These are phyloP conservation scores for Allomyces arbusculus DNA, from an alignment of 192 early-diverging fungal species.

Conservation along the genomic window DNA sequence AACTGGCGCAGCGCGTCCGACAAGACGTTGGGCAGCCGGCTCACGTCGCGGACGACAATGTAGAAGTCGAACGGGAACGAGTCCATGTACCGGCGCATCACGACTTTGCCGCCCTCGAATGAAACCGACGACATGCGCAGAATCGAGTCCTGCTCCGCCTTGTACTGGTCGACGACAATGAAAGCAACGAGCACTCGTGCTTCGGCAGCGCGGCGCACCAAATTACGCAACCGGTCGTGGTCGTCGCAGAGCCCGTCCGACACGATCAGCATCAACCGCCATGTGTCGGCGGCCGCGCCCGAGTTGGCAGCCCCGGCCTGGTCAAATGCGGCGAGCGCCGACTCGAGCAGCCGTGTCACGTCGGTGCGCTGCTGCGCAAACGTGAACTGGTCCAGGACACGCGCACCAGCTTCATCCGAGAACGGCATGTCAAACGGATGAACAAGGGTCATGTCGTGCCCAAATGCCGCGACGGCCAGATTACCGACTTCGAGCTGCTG, in stretches of 20 bases:
- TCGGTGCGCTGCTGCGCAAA: conserved; percentile 80
- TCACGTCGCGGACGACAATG: conserved; percentile 73
- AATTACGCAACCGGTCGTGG: conserved; percentile 57
- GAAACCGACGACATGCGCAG: conserved; percentile 73
- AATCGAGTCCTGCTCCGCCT: conserved; percentile 62
- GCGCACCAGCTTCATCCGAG: conserved; percentile 71
- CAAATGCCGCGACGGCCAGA: conserved; percentile 76
- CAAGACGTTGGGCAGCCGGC: conserved; percentile 65
- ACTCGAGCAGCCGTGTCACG: conserved; percentile 68
- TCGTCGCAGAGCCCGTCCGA: conserved; percentile 96
- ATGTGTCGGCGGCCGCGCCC: conserved; percentile 41
- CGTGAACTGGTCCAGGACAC: conserved; percentile 70
- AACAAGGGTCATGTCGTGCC: conserved; percentile 60
- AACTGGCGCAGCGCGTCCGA: conserved; percentile 90
- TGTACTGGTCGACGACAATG: conserved; percentile 68
- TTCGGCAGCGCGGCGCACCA: conserved; percentile 71
- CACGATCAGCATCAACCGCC: conserved; percentile 89
- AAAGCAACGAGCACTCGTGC: conserved; percentile 85
- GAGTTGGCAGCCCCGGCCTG: conserved; percentile 25
- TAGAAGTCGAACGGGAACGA: conserved; percentile 98
- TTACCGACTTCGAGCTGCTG: conserved; percentile 89
- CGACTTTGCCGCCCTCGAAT: conserved; percentile 40
- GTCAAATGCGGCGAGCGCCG: conserved; percentile 58
- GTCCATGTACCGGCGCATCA: conserved; percentile 70
- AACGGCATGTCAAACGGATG: conserved; percentile 92